Base-by-base conservation (phyloP, 2,329 filamentous ascomycete species). In the Didymella glomerata region DNA sequence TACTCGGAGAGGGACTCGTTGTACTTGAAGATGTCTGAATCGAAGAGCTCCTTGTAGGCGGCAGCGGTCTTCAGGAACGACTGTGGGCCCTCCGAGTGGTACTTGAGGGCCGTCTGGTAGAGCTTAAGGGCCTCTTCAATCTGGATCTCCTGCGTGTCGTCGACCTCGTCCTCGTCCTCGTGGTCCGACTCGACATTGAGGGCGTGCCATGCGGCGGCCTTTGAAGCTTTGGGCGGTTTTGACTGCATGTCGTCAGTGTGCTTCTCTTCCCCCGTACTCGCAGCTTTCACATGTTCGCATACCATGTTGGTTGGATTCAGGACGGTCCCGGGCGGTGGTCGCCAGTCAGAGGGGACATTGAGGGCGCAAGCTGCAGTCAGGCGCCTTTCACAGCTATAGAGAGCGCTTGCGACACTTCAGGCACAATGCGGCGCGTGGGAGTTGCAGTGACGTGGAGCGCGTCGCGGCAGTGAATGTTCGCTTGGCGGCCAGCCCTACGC, bases 51-150 rank as follows among this genome's bases (percentile, higher is more conserved):
- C 47, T 89, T 83, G 79, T 99, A 99, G 45, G 95, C 94, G 50
- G 88, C 85, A 42, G 85, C 84, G 20, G 96, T 94, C 71, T 92
- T 88, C 47, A 87, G 79, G 75, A 92, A 95, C 53, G 88, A 91
- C 18, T 81, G 81, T 0, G 91, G 88, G 2, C 95, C 93, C 78
- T 96, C 92, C 1, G 94, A 90, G 74, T 99, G 95, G 66, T 93
- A 87, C 76, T 94, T 97, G 57, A 99, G 81, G 46, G 95, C 95
- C 68, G 85, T 89, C 73, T 98, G 93, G 75, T 97, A 99, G 34
- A 94, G 86, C 79, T 97, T 98, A 62, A 99, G 82, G 47, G 95
- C 93, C 80, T 99, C 95, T 72, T 99, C 95, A 72, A 98, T 94
- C 83, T 97, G 93, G 51, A 99, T 88, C 77, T 98, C 94, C 76